Conservation (phyloP, 1,284 basidiomycete species). For the Neolentinus lepideus region DNA sequence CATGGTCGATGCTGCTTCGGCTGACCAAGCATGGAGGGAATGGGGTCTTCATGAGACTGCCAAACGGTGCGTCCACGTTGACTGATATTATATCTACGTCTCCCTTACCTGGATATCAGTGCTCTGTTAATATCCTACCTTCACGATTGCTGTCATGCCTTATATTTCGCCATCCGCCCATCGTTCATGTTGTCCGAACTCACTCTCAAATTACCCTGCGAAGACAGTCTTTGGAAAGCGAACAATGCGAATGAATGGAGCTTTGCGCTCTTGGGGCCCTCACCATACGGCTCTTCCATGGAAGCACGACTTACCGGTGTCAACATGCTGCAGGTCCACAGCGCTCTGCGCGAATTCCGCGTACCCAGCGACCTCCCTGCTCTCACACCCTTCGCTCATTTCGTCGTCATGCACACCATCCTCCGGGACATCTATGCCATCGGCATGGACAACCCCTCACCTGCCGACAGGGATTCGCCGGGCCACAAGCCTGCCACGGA, state of each 20-base stretch:
- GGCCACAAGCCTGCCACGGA: neutral
- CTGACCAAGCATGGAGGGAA: slow-evolving; percentile 41
- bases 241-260: slow-evolving; percentile 43
- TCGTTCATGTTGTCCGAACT: slow-evolving; percentile 41
- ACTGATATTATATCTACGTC: neutral
- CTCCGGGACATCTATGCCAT: slow-evolving; percentile 26
- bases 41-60: slow-evolving; percentile 51
- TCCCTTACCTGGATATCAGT: slow-evolving; percentile 22
- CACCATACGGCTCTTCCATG: slow-evolving; percentile 35
- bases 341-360: slow-evolving; percentile 31
- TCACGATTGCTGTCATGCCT: slow-evolving; percentile 48
- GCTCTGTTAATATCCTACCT: slow-evolving; percentile 43
- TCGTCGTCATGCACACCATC: slow-evolving; percentile 56
- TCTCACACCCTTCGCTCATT: slow-evolving; percentile 47
- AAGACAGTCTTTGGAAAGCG: slow-evolving; percentile 47
- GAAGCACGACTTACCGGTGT: slow-evolving; percentile 32
- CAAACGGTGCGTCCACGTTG: slow-evolving; percentile 32
- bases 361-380: slow-evolving; percentile 12
- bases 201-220: slow-evolving; percentile 44
- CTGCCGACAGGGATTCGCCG: neutral
- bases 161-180: slow-evolving; percentile 46
- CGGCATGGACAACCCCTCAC: neutral
- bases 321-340: slow-evolving; percentile 33
- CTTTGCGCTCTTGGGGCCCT: slow-evolving; percentile 31
- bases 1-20: slow-evolving; percentile 20